Conservation (phyloP, 1,284 basidiomycete genomes). For the Anthracocystis panici-leucophaei region DNA sequence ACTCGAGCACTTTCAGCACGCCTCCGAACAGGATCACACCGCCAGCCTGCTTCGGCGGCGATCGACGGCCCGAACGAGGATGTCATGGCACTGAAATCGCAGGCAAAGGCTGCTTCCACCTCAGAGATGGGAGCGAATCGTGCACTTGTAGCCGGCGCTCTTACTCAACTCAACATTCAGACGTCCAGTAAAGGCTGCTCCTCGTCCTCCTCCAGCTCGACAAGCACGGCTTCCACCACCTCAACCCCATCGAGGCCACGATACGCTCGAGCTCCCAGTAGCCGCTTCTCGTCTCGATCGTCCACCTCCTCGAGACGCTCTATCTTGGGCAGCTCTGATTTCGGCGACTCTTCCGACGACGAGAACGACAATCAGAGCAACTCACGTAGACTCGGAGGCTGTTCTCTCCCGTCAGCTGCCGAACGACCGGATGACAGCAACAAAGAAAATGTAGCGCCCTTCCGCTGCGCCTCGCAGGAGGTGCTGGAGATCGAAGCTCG, state of each 20-base stretch:
- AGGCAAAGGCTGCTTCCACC: conserved; percentile 17
- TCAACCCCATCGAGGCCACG: conserved; percentile 23
- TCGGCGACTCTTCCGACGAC: conserved; percentile 50
- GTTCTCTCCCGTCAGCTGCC: conserved; percentile 18
- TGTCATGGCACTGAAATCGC: conserved; percentile 24
- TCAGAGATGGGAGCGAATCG: conserved; percentile 7
- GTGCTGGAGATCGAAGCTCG: conserved; percentile 48
- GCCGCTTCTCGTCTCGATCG: conserved; percentile 35
- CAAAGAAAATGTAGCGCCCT: conserved; percentile 68
- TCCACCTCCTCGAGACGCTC: conserved; percentile 38
- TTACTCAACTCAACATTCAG: conserved; percentile 31
- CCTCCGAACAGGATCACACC: conserved; percentile 25
- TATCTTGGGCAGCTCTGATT: conserved; percentile 47
- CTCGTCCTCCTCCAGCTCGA: conserved; percentile 16
- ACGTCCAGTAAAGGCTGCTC: conserved; percentile 19
- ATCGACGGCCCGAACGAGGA: conserved; percentile 17
- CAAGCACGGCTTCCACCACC: conserved; percentile 19
- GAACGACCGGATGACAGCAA: conserved; percentile 62
- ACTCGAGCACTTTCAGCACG: conserved; percentile 44
- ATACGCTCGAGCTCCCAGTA: conserved; percentile 16
- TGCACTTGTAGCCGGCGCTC: conserved; percentile 26
- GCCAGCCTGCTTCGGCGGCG: conserved; percentile 9
- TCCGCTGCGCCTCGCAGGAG: conserved; percentile 45
- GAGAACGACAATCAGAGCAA: conserved; percentile 27
- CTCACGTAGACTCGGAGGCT: conserved; percentile 52